Base-by-base conservation (phyloP, 176 grass and related monocot genomes). In the Carex cristatella region DNA sequence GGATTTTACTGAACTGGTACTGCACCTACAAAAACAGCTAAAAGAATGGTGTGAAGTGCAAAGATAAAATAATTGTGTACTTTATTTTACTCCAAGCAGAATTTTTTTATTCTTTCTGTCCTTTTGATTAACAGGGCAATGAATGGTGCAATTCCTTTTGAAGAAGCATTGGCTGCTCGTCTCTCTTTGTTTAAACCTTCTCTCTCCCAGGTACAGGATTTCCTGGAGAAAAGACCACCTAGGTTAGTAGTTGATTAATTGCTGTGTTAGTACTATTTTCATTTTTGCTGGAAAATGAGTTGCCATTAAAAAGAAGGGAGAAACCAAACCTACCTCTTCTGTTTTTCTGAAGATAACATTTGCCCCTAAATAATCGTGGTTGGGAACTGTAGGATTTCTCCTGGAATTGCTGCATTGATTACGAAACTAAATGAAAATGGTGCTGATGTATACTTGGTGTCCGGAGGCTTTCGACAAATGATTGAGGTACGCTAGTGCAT, bases 381-480 rank as follows among this genome's bases (percentile, higher is more conserved):
- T 48, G 72, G 2, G 23, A 54, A 37, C 64, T 93, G 65, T 84
- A 95, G 95, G 88, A 92, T 95, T 90, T 98, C 95, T 83, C 91
- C 93, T 53, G 89, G 91, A 85, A 92, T 98, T 70, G 51, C 80
- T 84, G 91, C 89, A 83, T 88, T 98, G 76, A 90, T 95, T 69
- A 88, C 81, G 44, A 93, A 92, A 84, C 57, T 98, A 33, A 98
- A 90, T 82, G 85, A 38, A 83, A 95, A 92, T 71, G 85, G 89
- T 28, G 90, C 67, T 87, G 87, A 93, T 69, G 93, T 98, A 14
- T 98, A 93, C 87, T 87, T 98, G 84, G 83, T 98, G 56, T 98
- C 95, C 55, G 93, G 95, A 74, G 95, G 95, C 77, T 95, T 95
- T 82, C 80, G 93, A 46, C 95, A 98, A 88, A 95, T 98, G 95